Evolutionary conservation across 2,329 filamentous ascomycete species (phyloP), one percentile per base, ranked within the genome.

Genomic region (Pyrenophora tritici-repentis): DNA sequence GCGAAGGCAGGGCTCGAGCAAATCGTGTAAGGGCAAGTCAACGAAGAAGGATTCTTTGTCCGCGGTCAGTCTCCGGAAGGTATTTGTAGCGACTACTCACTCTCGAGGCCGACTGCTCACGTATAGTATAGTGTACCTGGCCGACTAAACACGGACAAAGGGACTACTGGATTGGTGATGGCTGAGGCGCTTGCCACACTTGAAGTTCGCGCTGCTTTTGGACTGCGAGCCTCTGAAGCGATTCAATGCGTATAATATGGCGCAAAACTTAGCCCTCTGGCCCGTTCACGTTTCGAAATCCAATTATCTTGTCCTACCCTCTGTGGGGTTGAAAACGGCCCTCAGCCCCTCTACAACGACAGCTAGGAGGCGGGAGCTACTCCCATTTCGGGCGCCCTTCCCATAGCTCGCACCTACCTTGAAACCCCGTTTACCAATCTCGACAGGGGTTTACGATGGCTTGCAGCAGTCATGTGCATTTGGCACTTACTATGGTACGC

Each of bases 71-170:
- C 58, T 50, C 50, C 56, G 63, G 63, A 55, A 66, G 66, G 63
- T 74, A 73, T 73, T 73, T 73, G 71, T 73, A 74, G 63, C 68
- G 63, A 67, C 54, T 61, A 56, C 56, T 56, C 55, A 63, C 54
- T 51, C 60, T 71, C 64, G 59, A 72, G 56, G 56, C 60, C 54
- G 47, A 67, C 63, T 70, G 65, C 66, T 71, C 66, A 71, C 66
- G 61, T 69, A 68, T 58, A 61, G 45, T 64, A 56, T 60, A 66
- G 63, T 58, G 61, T 58, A 65, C 56, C 52, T 62, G 54, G 57
- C 59, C 58, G 66, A 58, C 70, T 72, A 66, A 72, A 68, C 64
- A 69, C 70, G 71, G 71, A 74, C 71, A 74, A 74, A 73, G 71
- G 68, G 61, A 58, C 61, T 56, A 59, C 70, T 68, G 71, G 67